A percentile compares a stretch with the other conserved stretches of the same genome.
phyloP scores from a whole-genome alignment of 2,329 filamentous ascomycete species.

The Clonostachys rhizophaga region DNA sequence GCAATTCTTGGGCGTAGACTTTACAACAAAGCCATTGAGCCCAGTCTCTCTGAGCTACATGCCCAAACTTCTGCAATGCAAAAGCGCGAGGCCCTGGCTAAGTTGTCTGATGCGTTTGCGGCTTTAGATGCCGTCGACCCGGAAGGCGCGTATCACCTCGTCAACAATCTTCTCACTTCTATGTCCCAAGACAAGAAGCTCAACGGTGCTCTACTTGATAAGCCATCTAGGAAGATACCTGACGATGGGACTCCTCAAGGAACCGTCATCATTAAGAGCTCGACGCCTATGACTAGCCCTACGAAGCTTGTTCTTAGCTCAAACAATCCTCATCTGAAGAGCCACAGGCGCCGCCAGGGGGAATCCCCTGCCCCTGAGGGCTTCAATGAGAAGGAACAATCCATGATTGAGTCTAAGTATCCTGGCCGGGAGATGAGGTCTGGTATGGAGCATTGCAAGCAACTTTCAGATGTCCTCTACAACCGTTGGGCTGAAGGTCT shows the following conservation, averaged over 20 bases:
- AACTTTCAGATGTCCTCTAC: slow-evolving; percentile 87
- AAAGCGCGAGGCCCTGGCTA: slow-evolving; percentile 79
- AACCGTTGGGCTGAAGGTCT: slow-evolving; percentile 85
- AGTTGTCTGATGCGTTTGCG: slow-evolving; percentile 80
- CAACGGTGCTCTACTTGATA: slow-evolving; percentile 37
- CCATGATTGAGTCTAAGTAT: slow-evolving; percentile 45
- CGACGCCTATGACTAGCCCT: slow-evolving; percentile 34
- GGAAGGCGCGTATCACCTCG: slow-evolving; percentile 81
- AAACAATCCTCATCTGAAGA: slow-evolving; percentile 81
- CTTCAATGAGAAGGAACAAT: slow-evolving; percentile 35
- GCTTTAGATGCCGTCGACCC: slow-evolving; percentile 83
- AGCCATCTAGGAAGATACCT: slow-evolving; percentile 31
- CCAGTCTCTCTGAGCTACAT: slow-evolving; percentile 78
- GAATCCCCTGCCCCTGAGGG: slow-evolving; percentile 25
- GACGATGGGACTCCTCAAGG: slow-evolving; percentile 43
- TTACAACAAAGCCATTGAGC: slow-evolving; percentile 78
- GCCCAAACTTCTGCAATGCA: slow-evolving; percentile 64
- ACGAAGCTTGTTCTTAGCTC: slow-evolving; percentile 72
- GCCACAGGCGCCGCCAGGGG: slow-evolving; percentile 64
- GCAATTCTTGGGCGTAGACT: slow-evolving; percentile 75
- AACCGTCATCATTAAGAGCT: slow-evolving; percentile 54
- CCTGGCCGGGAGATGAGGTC: slow-evolving; percentile 49
- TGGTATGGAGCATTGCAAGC: slow-evolving; percentile 89
- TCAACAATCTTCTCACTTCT: slow-evolving; percentile 72
- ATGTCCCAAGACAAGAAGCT: slow-evolving; percentile 68